Conservation (phyloP, 176 grass and related monocot genomes). For the maize (Zea mays) region DNA sequence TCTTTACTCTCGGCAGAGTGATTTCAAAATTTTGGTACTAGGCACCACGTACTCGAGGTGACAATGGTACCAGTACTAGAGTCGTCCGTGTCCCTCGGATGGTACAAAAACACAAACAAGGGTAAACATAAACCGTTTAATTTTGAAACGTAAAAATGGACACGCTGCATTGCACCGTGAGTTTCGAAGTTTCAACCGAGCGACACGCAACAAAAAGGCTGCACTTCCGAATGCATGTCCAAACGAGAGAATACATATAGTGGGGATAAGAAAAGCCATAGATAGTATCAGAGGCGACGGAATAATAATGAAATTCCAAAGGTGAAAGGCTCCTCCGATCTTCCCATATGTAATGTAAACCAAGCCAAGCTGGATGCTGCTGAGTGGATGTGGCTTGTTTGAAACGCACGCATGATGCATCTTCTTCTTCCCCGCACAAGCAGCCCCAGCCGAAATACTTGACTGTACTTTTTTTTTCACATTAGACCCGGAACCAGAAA, state of each 20-base stretch:
- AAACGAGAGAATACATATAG: background rate
- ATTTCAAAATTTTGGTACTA: background rate
- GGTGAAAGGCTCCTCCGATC: constrained; percentile 11
- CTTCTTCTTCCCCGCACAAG: background rate
- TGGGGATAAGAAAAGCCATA: background rate
- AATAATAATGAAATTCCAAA: background rate
- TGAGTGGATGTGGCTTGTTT: background rate
- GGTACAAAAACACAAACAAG: constrained; percentile 20
- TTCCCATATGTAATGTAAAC: background rate
- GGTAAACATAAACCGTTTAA: background rate
- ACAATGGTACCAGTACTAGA: background rate
- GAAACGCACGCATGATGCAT: background rate
- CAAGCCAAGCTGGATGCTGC: background rate
- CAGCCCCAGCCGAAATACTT: constrained; percentile 40
- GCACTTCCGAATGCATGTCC: background rate
- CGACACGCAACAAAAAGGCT: background rate
- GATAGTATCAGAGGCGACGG: background rate
- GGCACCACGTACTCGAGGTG: background rate
- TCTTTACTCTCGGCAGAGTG: no score
- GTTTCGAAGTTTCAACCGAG: background rate
- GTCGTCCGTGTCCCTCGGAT: background rate
- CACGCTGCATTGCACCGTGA: background rate
- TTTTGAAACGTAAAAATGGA: background rate
- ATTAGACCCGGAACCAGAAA: background rate
- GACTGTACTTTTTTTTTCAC: constrained; percentile 6